phyloP scores from a whole-genome alignment of 257 asterid genomes.

The Euphrasia confusa region DNA sequence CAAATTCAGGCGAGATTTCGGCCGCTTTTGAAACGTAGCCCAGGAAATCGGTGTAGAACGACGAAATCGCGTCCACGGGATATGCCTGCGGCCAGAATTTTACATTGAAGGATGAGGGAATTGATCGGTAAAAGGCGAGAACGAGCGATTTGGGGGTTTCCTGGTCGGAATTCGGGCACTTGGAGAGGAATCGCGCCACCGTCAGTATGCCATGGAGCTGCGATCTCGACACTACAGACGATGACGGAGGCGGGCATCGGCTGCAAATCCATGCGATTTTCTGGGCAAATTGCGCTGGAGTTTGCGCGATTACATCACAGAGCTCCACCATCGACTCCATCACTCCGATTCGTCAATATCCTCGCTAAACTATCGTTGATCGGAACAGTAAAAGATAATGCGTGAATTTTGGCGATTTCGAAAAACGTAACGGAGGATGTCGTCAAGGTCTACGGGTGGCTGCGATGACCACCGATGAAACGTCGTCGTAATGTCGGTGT shows the following conservation, averaged over 20 bases:
- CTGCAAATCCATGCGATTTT: slow-evolving; percentile 86
- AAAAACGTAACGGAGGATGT: slow-evolving; percentile 10
- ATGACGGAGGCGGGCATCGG: slow-evolving; percentile 85
- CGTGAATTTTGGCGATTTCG: slow-evolving; percentile 4
- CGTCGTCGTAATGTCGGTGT: slow-evolving; percentile 33
- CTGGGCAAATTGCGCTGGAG: slow-evolving; percentile 54
- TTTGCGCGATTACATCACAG: slow-evolving; percentile 72
- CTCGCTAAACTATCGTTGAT: slow-evolving; percentile 35
- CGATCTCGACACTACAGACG: slow-evolving; percentile 76
- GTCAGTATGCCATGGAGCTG: slow-evolving; percentile 85
- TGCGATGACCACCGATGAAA: slow-evolving; percentile 10
- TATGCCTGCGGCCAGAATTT: slow-evolving; percentile 92
- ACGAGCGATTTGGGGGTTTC: slow-evolving; percentile 67
- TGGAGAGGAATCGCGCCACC: slow-evolving; percentile 71
- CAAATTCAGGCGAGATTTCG: slow-evolving; percentile 56
- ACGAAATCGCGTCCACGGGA: slow-evolving; percentile 49
- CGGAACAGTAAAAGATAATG: slow-evolving; percentile 10
- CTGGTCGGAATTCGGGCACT: slow-evolving; percentile 51
- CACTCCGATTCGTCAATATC: slow-evolving; percentile 24
- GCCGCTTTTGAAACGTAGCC: slow-evolving; percentile 54
- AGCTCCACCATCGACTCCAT: slow-evolving; percentile 90
- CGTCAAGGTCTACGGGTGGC: slow-evolving; percentile 30
- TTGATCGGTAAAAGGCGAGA: slow-evolving; percentile 71
- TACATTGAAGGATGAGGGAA: slow-evolving; percentile 55
- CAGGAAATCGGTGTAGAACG: slow-evolving; percentile 60